Percentiles rank a stretch among this genome's conserved stretches.
Conservation (phyloP, 164 flowering plant genomes). For the Annona cherimola region DNA sequence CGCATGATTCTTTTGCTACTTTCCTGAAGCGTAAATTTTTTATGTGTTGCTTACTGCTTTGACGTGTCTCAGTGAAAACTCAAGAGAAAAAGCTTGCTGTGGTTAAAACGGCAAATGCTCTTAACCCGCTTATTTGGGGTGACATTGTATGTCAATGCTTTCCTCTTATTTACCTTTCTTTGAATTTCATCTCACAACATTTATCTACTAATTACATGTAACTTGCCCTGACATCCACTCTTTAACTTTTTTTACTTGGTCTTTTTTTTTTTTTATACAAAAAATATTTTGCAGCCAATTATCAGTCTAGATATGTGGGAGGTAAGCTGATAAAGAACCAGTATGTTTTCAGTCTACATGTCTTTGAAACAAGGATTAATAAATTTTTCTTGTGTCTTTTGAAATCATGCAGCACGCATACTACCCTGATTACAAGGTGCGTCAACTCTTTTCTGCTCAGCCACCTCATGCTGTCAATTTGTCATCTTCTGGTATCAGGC, state of each 20-base stretch:
- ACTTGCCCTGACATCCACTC: too few species aligned
- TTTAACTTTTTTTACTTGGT: not conserved
- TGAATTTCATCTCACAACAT: not conserved
- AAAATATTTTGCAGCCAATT: conserved; percentile 72
- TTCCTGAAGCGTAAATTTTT: too few species aligned
- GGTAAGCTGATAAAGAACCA: conserved; percentile 28
- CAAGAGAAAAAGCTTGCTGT: conserved; percentile 65
- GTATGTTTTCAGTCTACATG: not conserved
- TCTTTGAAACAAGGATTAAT: not conserved
- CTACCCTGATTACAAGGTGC: conserved; percentile 82
- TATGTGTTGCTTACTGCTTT: not conserved
- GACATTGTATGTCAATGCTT: conserved; percentile 52
- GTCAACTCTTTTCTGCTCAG: not conserved
- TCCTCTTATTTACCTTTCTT: not conserved
- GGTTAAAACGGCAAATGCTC: conserved; percentile 73
- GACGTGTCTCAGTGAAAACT: conserved; percentile 53
- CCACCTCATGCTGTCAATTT: not conserved
- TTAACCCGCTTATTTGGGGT: conserved; percentile 68
- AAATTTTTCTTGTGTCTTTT: conserved; percentile 6
- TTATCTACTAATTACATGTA: too few species aligned
- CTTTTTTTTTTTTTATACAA: not conserved
- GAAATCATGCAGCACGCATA: conserved; percentile 73
- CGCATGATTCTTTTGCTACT: not conserved
- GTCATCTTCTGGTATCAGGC: not conserved
- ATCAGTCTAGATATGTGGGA: conserved; percentile 89